phyloP scores from a whole-genome alignment of 2,329 filamentous ascomycete genomes.

The Penicillium occitanis region DNA sequence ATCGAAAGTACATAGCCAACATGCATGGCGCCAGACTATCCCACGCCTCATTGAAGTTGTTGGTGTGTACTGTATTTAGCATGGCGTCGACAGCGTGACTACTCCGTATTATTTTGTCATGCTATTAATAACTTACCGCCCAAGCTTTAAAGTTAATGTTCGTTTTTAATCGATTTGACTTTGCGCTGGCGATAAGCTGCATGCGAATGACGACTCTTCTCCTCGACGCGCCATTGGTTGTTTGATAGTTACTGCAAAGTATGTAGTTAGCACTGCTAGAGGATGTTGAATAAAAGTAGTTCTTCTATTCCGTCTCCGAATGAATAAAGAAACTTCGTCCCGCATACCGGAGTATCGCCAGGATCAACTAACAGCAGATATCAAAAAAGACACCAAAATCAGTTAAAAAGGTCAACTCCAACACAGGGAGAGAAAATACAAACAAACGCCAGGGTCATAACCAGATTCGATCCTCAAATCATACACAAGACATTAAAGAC shows the following conservation, averaged over 20 bases:
- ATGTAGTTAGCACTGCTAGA: not conserved
- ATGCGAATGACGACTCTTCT: not conserved
- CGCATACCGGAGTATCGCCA: not conserved
- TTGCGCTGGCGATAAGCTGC: not conserved
- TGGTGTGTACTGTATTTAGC: not conserved
- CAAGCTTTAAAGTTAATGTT: not conserved
- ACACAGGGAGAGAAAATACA: constrained; percentile 1
- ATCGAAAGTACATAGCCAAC: not conserved
- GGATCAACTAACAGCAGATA: not conserved
- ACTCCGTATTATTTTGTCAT: not conserved
- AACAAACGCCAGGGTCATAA: constrained; percentile 11
- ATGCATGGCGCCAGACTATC: not conserved
- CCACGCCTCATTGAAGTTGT: not conserved
- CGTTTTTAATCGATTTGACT: not conserved
- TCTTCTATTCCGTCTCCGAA: not conserved
- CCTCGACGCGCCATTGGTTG: not conserved
- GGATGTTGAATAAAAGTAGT: not conserved
- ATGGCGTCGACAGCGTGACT: not conserved
- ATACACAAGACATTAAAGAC: constrained; percentile 13
- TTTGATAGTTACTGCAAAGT: not conserved
- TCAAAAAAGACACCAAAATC: not conserved
- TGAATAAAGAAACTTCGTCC: not conserved
- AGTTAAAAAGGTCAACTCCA: not conserved
- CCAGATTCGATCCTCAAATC: not conserved
- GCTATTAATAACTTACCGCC: not conserved